These are phyloP conservation scores for Barbarea vulgaris DNA, from an alignment of 345 rosid genomes.

Conservation along the genomic window DNA sequence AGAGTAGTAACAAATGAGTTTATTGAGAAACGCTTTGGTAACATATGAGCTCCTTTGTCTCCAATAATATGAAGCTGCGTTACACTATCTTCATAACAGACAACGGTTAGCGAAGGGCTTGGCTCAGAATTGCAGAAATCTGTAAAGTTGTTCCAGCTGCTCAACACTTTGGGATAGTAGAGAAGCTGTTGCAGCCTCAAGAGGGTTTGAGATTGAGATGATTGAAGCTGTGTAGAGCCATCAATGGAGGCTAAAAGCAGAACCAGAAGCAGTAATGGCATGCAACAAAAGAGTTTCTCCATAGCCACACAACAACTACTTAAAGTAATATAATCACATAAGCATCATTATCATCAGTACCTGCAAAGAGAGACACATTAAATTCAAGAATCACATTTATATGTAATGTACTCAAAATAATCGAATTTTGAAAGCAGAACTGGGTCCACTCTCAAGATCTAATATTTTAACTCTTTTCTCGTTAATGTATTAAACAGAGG, in stretches of 20 bases:
- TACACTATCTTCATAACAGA: slow-evolving; percentile 76
- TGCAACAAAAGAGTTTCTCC: slow-evolving; percentile 47
- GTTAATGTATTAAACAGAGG: slow-evolving; percentile 3
- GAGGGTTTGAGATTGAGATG: slow-evolving; percentile 75
- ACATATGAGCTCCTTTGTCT: slow-evolving; percentile 46
- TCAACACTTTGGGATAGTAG: slow-evolving; percentile 60
- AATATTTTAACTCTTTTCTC: not conserved
- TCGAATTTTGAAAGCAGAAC: slow-evolving; percentile 8
- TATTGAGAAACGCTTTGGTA: slow-evolving; percentile 72
- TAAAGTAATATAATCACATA: slow-evolving; percentile 20
- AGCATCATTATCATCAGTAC: not conserved
- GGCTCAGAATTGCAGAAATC: slow-evolving; percentile 88
- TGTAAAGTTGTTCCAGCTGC: slow-evolving; percentile 67
- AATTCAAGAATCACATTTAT: slow-evolving; percentile 26
- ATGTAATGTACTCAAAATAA: not conserved
- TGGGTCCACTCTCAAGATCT: slow-evolving; percentile 29
- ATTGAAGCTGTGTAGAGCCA: slow-evolving; percentile 65
- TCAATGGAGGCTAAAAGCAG: slow-evolving; percentile 44
- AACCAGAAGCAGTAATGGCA: slow-evolving; percentile 43
- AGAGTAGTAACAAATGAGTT: slow-evolving; percentile 79
- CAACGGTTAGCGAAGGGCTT: slow-evolving; percentile 61
- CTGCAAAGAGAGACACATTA: slow-evolving; percentile 36
- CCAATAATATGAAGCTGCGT: slow-evolving; percentile 87
- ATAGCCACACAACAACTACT: slow-evolving; percentile 35
- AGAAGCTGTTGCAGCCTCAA: slow-evolving; percentile 68